Evolutionary conservation across 495 filamentous ascomycete species (phyloP), one percentile per base, ranked within the genome.

Genomic region (Penicillium bovifimosum): DNA sequence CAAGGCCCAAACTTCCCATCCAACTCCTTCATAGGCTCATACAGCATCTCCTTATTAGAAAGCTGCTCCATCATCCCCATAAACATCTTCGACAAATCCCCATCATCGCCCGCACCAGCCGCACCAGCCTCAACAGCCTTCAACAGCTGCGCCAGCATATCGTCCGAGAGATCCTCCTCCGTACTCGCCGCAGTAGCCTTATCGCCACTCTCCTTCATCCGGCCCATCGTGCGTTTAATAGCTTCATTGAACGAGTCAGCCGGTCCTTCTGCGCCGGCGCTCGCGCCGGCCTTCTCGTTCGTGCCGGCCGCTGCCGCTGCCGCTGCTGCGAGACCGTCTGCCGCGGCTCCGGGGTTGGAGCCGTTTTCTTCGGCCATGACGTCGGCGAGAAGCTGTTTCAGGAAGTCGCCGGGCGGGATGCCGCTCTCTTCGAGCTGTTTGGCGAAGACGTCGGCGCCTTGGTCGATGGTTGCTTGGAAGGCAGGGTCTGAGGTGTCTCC

Each of bases 11-110:
- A 98, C 69, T 96, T 96, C 20, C 86, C 84, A 63, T 92, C 75
- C 54, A 97, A 69, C 70, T 98, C 95, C 74, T 93, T 95, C 92
- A 98, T 96, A 13, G 93, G 93, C 72, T 96, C 91, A 61, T 98
- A 96, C 38, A 98, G 73, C 52, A 98, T 96, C 62, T 98, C 93
- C 75, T 96, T 97, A 63, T 93, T 95, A 2, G 93, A 96, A 50
- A 98, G 75, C 68, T 98, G 90, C 69, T 97, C 90, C 91, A 98
- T 97, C 90, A 96, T 96, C 26, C 86, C 88, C 75, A 95, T 76
- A 28, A 97, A 78, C 84, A 97, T 87, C 69, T 93, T 91, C 24
- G 86, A 87, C 59, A 96, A 86, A 54, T 95, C 90, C 50, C 91
- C 90, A 17, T 97, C 90, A 48, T 76, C 78, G 14, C 80, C 85